Base-by-base conservation (phyloP, 148 eudicot species). In the Vaccinium myrtillus region DNA sequence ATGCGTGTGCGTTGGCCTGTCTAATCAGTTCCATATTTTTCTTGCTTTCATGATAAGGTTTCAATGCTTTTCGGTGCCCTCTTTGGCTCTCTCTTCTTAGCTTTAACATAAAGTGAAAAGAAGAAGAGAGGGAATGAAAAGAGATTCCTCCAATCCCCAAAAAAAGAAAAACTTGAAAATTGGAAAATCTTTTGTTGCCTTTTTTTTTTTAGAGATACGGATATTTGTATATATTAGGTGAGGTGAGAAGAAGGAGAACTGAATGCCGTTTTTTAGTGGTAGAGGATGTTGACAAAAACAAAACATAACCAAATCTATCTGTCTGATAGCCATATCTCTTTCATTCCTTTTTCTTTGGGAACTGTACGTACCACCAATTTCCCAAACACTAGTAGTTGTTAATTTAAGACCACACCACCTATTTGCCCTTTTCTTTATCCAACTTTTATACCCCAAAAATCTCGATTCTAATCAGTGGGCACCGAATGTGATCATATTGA, bases 61-160 rank as follows among this genome's bases (percentile, higher is more conserved):
- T 85, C 85, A 75, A 27, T 88, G 96, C 98, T 95, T 95, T 95
- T 95, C 96, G 98, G 98, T 95, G 95, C 86, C 91, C 89, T 86
- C 87, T 88, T 27, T 67, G 27, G 69, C 82, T 76, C 50, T 58
- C 85, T 86, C 81, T 59, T 25, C 74, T 13, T 27, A 27, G 18
- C 74, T 69, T 69, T 69, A 25, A 13, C 55, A 75, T 54, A 87
- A 84, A 83, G 86, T 84, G 63, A 78, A 53, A 84, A 83, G 82
- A 82, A 84, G 84, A 79, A 19, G 61, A 54, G 65, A 78, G 81
- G 56, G 63, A 53, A 15, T 14, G 85, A 83, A 85, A 73, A 82
- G 85, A 85, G 74, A 87, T 85, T 91, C 90, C 88, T 84, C 93
- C 94, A 91, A 89, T 90, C 92, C 92, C 89, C 86, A 4, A 43